These are phyloP conservation scores for Sanghuangporus baumii DNA, from an alignment of 1,284 basidiomycete genomes.

Conservation along the genomic window DNA sequence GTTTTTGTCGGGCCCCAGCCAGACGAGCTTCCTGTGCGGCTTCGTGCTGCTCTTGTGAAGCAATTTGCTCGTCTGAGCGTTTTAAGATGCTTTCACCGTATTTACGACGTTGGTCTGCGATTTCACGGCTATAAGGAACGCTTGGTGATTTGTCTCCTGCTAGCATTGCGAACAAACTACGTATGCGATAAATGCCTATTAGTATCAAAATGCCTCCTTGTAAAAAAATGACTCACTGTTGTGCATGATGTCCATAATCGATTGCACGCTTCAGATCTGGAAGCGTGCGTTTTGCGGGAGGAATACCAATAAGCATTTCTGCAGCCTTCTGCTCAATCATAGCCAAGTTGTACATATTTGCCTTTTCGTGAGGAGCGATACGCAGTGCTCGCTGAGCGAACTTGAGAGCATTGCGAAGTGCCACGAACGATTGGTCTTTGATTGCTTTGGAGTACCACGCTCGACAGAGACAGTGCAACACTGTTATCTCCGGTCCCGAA, in stretches of 20 bases:
- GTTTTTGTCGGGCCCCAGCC: conserved; percentile 63
- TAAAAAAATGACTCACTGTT: conserved; percentile 52
- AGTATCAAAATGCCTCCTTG: neutral
- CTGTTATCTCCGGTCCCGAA: conserved; percentile 50
- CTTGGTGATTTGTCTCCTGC: conserved; percentile 64
- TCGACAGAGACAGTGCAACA: conserved; percentile 79
- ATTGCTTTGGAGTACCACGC: conserved; percentile 91
- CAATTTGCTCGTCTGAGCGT: conserved; percentile 72
- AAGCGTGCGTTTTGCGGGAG: conserved; percentile 70
- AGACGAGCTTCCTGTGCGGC: conserved; percentile 65
- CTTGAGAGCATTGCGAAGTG: conserved; percentile 75
- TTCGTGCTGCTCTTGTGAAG: conserved; percentile 72
- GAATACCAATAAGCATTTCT: conserved; percentile 76
- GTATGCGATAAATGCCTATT: neutral
- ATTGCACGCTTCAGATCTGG: conserved; percentile 76
- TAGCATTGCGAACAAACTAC: conserved; percentile 76
- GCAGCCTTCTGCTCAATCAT: conserved; percentile 95
- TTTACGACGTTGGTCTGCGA: conserved; percentile 82
- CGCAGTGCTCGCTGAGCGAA: conserved; percentile 84
- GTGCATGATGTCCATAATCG: conserved; percentile 80
- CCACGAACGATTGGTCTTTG: conserved; percentile 75
- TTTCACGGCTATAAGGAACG: conserved; percentile 81
- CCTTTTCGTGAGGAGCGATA: conserved; percentile 80
- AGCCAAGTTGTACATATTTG: conserved; percentile 88
- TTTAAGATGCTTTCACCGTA: conserved; percentile 84